Percentiles rank a stretch among this genome's conserved stretches.
Evolutionary conservation across 805 yeast genomes (phyloP).

Genomic region (Sugiyamaella mastotermitis): DNA sequence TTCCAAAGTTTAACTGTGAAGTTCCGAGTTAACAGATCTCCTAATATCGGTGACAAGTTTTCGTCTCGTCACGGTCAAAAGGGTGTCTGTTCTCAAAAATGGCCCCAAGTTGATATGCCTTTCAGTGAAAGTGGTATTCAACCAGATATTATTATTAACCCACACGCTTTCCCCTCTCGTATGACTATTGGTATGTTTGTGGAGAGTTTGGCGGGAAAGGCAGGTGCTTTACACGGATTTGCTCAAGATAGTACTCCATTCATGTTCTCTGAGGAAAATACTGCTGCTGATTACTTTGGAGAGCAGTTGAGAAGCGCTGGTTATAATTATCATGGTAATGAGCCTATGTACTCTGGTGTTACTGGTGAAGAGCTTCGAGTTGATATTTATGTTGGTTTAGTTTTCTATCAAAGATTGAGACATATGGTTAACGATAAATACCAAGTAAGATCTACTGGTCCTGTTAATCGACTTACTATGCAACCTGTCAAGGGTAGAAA

Average conservation of each 20-base stretch:
- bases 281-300: conserved; percentile 97
- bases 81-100: conserved; percentile 98
- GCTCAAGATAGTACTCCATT: conserved; percentile 98
- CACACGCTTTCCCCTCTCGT: conserved; percentile 99
- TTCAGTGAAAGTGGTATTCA: conserved; percentile 94
- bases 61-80: conserved; percentile 98
- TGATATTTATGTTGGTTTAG: conserved; percentile 95
- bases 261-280: conserved; percentile 83
- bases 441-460: conserved; percentile 99
- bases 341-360: conserved; percentile 97
- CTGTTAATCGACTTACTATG: conserved; percentile 94
- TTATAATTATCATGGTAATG: conserved; percentile 96
- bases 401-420: conserved; percentile 95
- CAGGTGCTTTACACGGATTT: conserved; percentile 96
- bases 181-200: conserved; percentile 99
- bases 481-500: conserved; percentile 99
- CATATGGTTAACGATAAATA: conserved; percentile 99
- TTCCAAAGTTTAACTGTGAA: conserved; percentile 82
- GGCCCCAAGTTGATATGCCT: conserved; percentile 97
- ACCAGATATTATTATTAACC: conserved; percentile 96
- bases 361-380: conserved; percentile 97
- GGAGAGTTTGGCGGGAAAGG: conserved; percentile 96
- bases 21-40: conserved; percentile 84
- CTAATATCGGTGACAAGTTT: conserved; percentile 95
- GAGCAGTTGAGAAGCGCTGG: conserved; percentile 85